phyloP scores from a whole-genome alignment of 805 yeast genomes.

The Yamadazyma scolyti region DNA sequence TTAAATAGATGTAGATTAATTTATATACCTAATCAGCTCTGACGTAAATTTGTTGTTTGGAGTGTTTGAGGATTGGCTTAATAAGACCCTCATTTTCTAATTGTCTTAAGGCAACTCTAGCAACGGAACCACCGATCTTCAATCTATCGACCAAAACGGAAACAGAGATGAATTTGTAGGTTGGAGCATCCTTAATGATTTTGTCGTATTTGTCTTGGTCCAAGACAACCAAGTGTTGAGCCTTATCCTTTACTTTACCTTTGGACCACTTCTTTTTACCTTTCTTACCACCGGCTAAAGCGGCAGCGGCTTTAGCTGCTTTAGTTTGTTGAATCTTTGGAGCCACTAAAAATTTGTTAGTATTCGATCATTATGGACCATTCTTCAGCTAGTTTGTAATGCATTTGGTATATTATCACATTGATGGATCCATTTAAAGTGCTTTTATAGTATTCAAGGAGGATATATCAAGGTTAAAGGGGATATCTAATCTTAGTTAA shows the following conservation, averaged over 20 bases:
- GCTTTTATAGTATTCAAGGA: too few relatives aligned
- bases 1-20: too few relatives aligned
- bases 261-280: constrained; percentile 99
- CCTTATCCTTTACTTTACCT: constrained; percentile 99
- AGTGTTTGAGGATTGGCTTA: constrained; percentile 90
- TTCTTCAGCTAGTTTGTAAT: too few relatives aligned
- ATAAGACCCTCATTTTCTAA: constrained; percentile 94
- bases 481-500: too few relatives aligned
- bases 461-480: too few relatives aligned
- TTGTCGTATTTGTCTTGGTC: constrained; percentile 99
- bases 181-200: constrained; percentile 98
- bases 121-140: constrained; percentile 98
- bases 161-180: constrained; percentile 96
- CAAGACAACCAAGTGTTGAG: constrained; percentile 93
- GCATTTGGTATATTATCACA: too few relatives aligned
- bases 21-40: constrained; percentile 47
- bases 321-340: constrained; percentile 98
- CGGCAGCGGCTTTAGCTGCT: constrained; percentile 99
- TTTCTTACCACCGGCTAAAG: constrained; percentile 99
- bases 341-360: constrained; percentile 67
- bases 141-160: constrained; percentile 98
- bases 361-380: too few relatives aligned
- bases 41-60: constrained; percentile 96
- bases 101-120: constrained; percentile 96
- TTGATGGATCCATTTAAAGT: too few relatives aligned